Evolutionary conservation across 768 basidiomycete genomes (phyloP), one percentile per base, ranked within the genome.

Genomic region (Leccinum sublutescens): DNA sequence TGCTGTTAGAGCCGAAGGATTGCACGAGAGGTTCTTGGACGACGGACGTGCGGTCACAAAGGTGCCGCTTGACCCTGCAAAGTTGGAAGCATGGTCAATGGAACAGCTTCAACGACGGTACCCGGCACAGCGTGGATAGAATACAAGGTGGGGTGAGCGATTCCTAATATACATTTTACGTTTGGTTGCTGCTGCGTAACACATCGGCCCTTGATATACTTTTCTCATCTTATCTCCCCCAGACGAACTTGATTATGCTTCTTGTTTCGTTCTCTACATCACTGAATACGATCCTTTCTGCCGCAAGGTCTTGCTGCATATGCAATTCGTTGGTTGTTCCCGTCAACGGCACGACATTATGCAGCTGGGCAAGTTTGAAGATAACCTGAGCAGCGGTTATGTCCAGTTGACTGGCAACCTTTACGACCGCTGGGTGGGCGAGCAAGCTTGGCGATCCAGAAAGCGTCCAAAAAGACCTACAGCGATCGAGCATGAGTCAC

Each of bases 391-490:
- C 81, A 7, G 83, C 78, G 0, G 89, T 88, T 58, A 84, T 78
- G 1, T 76, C 71, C 25, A 82, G 75, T 23, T 72, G 75, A 17
- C 76, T 59, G 0, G 85, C 81, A 14, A 88, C 73, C 4, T 73
- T 62, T 17, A 71, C 63, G 5, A 88, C 66, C 2, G 75, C 68
- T 0, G 80, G 81, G 66, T 86, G 80, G 4, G 68, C 55, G 5
- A 92, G 75, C 9, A 93, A 75, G 15, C 68, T 76, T 4, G 90
- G 87, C 3, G 90, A 89, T n/a, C 90, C 88, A 1, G 88, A 81
- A 23, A 95, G 74, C 23, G 93, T 93, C 92, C 93, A 93, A 72
- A 94, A 93, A 15, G 91, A 91, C 65, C 91, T 91, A 49, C 34
- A 21, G 6, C 25, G 9, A 29, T 52, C 31, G 33, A 52, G 14